phyloP scores from a whole-genome alignment of 2,329 filamentous ascomycete species.

The Fusarium foetens region DNA sequence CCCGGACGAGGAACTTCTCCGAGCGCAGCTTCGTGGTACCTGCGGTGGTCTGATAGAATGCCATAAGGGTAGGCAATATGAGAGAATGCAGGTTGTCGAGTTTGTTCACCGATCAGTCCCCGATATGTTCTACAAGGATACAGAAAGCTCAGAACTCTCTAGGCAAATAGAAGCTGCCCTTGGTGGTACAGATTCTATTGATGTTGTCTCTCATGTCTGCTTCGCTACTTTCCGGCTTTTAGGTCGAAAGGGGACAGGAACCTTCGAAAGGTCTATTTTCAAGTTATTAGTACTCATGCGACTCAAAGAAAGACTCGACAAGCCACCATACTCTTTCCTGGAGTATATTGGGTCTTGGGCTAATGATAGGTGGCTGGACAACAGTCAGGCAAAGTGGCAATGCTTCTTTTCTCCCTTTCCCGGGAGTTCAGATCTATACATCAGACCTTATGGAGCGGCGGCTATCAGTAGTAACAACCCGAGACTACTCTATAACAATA shows the following conservation, averaged over 20 bases:
- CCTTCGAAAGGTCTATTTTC: accelerated
- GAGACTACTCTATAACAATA: neutral
- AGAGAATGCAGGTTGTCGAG: neutral
- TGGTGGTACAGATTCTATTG: accelerated
- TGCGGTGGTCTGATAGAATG: neutral
- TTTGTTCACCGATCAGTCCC: neutral
- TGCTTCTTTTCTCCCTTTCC: accelerated
- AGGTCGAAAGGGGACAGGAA: accelerated
- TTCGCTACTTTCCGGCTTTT: neutral
- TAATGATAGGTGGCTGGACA: neutral
- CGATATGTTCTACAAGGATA: accelerated
- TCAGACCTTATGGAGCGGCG: neutral
- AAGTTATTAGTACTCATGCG: neutral
- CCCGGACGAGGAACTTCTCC: neutral
- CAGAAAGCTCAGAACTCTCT: accelerated
- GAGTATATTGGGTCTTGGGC: neutral
- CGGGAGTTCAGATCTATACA: accelerated
- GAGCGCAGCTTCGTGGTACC: neutral
- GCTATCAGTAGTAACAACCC: accelerated
- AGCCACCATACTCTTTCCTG: neutral
- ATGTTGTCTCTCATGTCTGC: neutral
- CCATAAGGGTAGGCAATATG: accelerated
- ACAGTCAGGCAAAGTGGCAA: neutral
- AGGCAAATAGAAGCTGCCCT: neutral
- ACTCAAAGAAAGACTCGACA: accelerated